These are phyloP conservation scores for Mortierella antarctica DNA, from an alignment of 192 early-diverging fungal species.

Conservation along the genomic window DNA sequence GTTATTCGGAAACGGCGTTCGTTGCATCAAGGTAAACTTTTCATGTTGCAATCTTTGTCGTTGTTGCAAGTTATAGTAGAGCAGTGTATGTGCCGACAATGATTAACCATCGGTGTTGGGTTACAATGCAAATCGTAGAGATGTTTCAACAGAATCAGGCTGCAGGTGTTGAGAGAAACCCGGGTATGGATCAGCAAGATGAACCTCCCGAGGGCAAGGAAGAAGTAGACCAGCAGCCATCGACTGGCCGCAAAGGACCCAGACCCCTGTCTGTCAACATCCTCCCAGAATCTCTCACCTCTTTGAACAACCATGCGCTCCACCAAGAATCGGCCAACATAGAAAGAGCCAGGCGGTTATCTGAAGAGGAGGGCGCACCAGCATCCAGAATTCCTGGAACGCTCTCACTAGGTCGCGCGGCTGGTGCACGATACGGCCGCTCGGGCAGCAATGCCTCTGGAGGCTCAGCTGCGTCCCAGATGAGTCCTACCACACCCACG, in stretches of 20 bases:
- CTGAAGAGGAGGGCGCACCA: conserved; percentile 21
- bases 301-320: conserved; percentile 35
- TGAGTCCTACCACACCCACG: conserved; percentile 37
- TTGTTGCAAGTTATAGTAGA: background rate
- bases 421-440: conserved; percentile 17
- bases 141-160: conserved; percentile 6
- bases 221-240: background rate
- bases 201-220: background rate
- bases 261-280: conserved; percentile 33
- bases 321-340: conserved; percentile 5
- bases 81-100: too few relatives aligned
- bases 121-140: conserved; percentile 1
- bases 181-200: conserved; percentile 1
- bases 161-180: background rate
- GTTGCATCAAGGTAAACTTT: conserved; percentile 42
- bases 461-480: background rate
- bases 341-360: conserved; percentile 24
- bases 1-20: conserved; percentile 31
- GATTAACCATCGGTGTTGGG: too few relatives aligned
- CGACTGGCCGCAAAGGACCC: background rate
- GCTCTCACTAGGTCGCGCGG: conserved; percentile 15
- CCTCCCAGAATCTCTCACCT: conserved; percentile 43
- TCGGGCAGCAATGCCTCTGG: conserved; percentile 21
- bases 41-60: background rate
- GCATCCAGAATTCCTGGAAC: conserved; percentile 12